Percentiles rank a stretch among this genome's conserved stretches.
Evolutionary conservation across 164 flowering plant species (phyloP).

Genomic region (Vitis cinerea): DNA sequence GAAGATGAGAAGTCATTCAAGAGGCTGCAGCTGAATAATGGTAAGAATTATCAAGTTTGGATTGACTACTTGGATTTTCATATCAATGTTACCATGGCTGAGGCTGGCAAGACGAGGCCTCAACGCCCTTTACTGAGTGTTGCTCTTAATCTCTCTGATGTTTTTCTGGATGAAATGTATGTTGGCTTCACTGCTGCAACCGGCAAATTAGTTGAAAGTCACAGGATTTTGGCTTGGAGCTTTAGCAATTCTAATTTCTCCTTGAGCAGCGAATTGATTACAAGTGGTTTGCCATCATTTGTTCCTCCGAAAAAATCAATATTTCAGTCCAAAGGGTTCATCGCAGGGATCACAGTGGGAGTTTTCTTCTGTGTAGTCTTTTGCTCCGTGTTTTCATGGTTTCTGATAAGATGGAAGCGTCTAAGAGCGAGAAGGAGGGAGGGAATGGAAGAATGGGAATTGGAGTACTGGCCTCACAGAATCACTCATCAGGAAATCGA

Average conservation of each 20-base stretch:
- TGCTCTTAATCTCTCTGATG: conserved; percentile 24
- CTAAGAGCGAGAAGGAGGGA: conserved; percentile 30
- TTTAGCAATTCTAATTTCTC: conserved; percentile 48
- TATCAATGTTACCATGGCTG: conserved; percentile 40
- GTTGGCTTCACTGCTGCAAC: conserved; percentile 48
- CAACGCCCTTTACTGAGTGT: conserved; percentile 22
- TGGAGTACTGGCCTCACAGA: conserved; percentile 75
- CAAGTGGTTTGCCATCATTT: conserved; percentile 50
- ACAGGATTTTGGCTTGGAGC: conserved; percentile 43
- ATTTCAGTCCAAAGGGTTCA: conserved; percentile 31
- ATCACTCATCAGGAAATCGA: conserved; percentile 47
- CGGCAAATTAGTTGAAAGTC: conserved; percentile 30
- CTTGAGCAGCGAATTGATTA: conserved; percentile 37
- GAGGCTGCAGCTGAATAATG: conserved; percentile 25
- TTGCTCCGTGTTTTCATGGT: conserved; percentile 12
- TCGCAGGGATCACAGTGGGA: conserved; percentile 39
- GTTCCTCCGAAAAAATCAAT: conserved; percentile 33
- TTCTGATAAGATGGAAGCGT: conserved; percentile 22
- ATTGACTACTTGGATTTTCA: conserved; percentile 25
- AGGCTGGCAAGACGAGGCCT: conserved; percentile 34
- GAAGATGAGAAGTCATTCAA: conserved; percentile 11
- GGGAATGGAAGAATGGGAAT: conserved; percentile 71
- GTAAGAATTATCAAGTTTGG: conserved; percentile 48
- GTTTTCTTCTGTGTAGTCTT: conserved; percentile 14
- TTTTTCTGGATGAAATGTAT: conserved; percentile 40